Conservation (phyloP, 257 asterid genomes). For the Nyctanthes arbortristis region DNA sequence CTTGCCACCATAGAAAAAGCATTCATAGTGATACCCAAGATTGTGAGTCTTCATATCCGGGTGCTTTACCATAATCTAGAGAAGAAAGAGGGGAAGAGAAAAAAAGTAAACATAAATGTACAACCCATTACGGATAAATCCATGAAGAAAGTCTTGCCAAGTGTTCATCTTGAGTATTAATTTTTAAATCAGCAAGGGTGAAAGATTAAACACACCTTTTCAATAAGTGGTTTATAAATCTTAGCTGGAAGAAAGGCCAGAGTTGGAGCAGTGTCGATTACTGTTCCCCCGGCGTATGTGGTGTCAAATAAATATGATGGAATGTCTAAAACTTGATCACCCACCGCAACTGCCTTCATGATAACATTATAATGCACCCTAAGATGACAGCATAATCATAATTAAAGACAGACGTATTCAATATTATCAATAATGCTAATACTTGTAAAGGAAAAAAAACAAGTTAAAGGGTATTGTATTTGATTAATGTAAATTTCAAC, state of each 20-base stretch:
- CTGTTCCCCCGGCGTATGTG: conserved; percentile 37
- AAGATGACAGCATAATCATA: conserved; percentile 23
- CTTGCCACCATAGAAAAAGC: conserved; percentile 57
- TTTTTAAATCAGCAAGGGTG: background rate
- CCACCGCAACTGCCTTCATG: conserved; percentile 55
- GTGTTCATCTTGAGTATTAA: background rate
- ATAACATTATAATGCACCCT: conserved; percentile 65
- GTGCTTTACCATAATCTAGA: conserved; percentile 40
- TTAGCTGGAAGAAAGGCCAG: conserved; percentile 61
- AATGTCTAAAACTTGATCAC: conserved; percentile 43
- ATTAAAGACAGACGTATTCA: conserved; percentile 19
- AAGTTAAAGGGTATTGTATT: background rate
- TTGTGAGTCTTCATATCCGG: conserved; percentile 36
- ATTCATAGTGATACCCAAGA: conserved; percentile 40
- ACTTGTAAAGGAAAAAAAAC: background rate
- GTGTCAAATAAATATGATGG: conserved; percentile 40
- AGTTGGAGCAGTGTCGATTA: conserved; percentile 73
- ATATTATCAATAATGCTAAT: background rate
- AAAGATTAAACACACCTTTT: conserved; percentile 35
- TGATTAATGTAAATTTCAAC: background rate
- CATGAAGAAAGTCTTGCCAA: background rate
- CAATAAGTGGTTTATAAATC: conserved; percentile 41
- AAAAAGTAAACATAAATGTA: background rate
- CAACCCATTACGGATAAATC: background rate
- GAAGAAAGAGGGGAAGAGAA: background rate